Conservation (phyloP, 805 yeast genomes). For the Saturnispora zaruensis region DNA sequence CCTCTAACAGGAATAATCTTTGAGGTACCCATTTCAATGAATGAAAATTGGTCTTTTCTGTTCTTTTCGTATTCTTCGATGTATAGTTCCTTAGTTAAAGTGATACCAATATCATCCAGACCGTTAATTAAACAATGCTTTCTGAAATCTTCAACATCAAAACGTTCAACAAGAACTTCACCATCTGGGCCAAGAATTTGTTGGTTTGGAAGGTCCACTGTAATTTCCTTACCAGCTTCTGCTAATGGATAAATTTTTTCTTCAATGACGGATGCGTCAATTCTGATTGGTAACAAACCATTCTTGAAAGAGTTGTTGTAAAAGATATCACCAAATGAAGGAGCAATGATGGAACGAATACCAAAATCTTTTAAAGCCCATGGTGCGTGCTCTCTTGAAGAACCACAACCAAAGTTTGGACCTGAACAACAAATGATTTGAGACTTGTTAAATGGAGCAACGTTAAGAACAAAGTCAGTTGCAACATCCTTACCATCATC, state of each 20-base stretch:
- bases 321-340: conserved; percentile 97
- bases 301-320: conserved; percentile 96
- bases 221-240: conserved; percentile 56
- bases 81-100: conserved; percentile 77
- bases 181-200: conserved; percentile 59
- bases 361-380: conserved; percentile 99
- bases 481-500: conserved; percentile 61
- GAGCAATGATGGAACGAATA: conserved; percentile 91
- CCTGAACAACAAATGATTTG: conserved; percentile 87
- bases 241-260: conserved; percentile 77
- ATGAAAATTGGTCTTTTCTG: conserved; percentile 76
- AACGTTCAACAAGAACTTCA: conserved; percentile 69
- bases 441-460: conserved; percentile 70
- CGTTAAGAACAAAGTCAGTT: conserved; percentile 89
- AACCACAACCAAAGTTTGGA: conserved; percentile 98
- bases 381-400: conserved; percentile 98
- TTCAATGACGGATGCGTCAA: conserved; percentile 68
- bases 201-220: conserved; percentile 83
- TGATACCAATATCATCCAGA: conserved; percentile 92
- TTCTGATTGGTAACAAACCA: conserved; percentile 85
- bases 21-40: conserved; percentile 80
- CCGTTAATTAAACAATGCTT: conserved; percentile 93
- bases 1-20: conserved; percentile 57
- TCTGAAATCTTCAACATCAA: conserved; percentile 86
- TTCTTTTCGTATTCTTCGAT: conserved; percentile 65